These are phyloP conservation scores for Aureobasidium pullulans DNA, from an alignment of 2,329 filamentous ascomycete genomes.

Conservation along the genomic window DNA sequence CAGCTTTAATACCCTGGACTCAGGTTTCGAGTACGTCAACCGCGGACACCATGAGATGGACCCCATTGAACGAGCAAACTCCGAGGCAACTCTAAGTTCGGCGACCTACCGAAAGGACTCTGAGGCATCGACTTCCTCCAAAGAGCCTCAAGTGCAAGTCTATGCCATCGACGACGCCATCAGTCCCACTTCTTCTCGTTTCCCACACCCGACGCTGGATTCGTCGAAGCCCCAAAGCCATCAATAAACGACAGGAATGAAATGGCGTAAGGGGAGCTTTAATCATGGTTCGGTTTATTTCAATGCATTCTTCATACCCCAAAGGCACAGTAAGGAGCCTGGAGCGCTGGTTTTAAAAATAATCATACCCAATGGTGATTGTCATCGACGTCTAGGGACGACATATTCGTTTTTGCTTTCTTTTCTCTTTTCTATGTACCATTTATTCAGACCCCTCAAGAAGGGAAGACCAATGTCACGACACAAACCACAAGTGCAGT, in stretches of 20 bases:
- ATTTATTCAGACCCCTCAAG: neutral
- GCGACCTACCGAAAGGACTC: conserved; percentile 4
- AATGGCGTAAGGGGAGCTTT: neutral
- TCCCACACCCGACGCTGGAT: conserved; percentile 6
- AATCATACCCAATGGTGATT: neutral
- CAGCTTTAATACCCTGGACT: conserved; percentile 13
- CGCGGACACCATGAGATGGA: conserved; percentile 6
- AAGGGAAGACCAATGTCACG: neutral
- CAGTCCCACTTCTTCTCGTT: conserved; percentile 1
- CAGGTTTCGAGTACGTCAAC: conserved; percentile 12
- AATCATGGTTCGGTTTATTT: conserved; percentile 2
- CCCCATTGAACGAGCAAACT: conserved; percentile 4
- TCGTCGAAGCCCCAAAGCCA: conserved; percentile 8
- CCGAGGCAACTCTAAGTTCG: conserved; percentile 1
- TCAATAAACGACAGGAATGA: conserved; percentile 1
- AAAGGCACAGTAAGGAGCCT: conserved; percentile 8
- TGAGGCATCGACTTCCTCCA: conserved; percentile 6
- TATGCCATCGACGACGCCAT: conserved; percentile 2
- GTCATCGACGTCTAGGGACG: neutral
- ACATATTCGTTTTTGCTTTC: neutral
- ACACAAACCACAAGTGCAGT: neutral
- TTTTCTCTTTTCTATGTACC: conserved; percentile 5
- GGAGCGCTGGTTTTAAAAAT: conserved; percentile 1
- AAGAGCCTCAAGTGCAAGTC: conserved; percentile 5
- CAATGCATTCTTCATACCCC: conserved; percentile 10